Conservation (phyloP, 495 filamentous ascomycete genomes). For the Xylaria palmicola region DNA sequence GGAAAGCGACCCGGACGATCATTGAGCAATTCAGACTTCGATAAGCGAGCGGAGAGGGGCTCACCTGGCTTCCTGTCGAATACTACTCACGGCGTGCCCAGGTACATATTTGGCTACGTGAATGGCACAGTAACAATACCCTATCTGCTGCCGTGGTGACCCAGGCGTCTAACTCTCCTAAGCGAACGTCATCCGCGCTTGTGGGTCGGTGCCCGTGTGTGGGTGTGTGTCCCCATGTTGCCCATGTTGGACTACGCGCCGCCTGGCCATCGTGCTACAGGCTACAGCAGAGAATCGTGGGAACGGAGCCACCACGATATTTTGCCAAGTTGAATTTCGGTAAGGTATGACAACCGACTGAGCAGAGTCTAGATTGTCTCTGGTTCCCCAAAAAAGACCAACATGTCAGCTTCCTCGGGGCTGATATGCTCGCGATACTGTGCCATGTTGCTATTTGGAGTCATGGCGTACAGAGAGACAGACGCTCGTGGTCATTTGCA, state of each 20-base stretch:
- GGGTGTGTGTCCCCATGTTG: neutral
- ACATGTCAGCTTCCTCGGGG: constrained; percentile 4
- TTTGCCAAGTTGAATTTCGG: neutral
- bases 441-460: constrained; percentile 14
- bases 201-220: neutral
- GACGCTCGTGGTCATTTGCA: constrained; percentile 1
- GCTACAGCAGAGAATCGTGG: neutral
- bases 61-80: neutral
- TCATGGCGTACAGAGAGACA: constrained; percentile 3
- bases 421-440: constrained; percentile 10
- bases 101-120: neutral
- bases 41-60: constrained; percentile 15
- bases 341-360: neutral
- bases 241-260: neutral
- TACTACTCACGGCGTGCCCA: neutral
- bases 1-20: constrained; percentile 2
- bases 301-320: neutral
- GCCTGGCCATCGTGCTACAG: neutral
- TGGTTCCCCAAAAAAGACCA: constrained; percentile 3
- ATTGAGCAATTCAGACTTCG: constrained; percentile 10
- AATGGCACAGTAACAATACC: constrained; percentile 1
- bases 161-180: constrained; percentile 14
- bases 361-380: constrained; percentile 5
- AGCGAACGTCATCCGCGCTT: constrained; percentile 14
- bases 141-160: neutral